Evolutionary conservation across 1,284 basidiomycete species (phyloP).

Genomic region (Malassezia slooffiae): DNA sequence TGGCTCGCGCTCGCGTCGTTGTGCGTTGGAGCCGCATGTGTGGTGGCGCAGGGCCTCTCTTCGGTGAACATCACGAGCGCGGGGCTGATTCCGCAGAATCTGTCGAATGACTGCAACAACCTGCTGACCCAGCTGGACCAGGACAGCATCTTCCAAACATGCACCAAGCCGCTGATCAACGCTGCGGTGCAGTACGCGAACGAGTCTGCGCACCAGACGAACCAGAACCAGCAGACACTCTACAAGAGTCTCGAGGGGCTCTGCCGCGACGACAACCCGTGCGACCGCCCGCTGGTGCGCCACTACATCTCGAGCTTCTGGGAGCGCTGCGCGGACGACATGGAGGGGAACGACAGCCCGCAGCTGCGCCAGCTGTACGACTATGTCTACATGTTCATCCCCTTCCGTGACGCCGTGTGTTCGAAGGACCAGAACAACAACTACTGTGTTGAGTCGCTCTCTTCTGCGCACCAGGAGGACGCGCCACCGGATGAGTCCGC

Average conservation of each 20-base stretch:
- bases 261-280: constrained; percentile 1
- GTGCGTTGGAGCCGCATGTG: no score
- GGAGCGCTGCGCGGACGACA: constrained; percentile 10
- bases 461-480: no score
- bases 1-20: no score
- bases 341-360: constrained; percentile 4
- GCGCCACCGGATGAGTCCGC: no score
- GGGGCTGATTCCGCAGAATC: constrained; percentile 5
- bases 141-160: constrained; percentile 9
- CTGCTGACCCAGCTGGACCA: constrained; percentile 9
- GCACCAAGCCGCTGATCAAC: constrained; percentile 12
- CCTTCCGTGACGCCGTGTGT: constrained; percentile 15
- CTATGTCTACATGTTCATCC: constrained; percentile 15
- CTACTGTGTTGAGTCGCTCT: constrained; percentile 7
- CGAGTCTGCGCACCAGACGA: neutral
- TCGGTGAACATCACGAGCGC: no score
- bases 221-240: neutral
- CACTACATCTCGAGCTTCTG: constrained; percentile 13
- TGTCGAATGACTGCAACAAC: constrained; percentile 6
- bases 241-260: constrained; percentile 1
- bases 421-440: constrained; percentile 1
- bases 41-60: no score
- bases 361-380: constrained; percentile 10
- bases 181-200: constrained; percentile 7
- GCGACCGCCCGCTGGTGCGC: constrained; percentile 10